These are phyloP conservation scores for Macaranga tanarius DNA, from an alignment of 441 rosid genomes.

Conservation along the genomic window DNA sequence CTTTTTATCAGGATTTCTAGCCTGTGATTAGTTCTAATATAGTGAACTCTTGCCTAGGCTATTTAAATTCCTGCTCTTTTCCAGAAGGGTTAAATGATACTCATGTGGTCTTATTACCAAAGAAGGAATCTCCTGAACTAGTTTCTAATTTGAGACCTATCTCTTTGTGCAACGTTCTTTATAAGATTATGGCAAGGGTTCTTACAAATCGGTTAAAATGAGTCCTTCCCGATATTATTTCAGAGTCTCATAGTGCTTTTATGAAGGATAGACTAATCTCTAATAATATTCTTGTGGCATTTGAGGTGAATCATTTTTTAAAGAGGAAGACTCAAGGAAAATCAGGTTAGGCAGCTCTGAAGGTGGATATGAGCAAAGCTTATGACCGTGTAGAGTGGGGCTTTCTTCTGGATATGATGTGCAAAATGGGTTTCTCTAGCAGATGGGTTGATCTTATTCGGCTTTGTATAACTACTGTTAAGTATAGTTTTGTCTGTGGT, in stretches of 20 bases:
- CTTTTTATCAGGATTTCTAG: background rate
- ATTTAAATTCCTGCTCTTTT: too few species aligned
- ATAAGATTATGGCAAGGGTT: background rate
- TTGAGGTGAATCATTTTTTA: background rate
- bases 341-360: background rate
- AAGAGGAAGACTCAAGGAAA: background rate
- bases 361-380: background rate
- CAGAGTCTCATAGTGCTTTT: background rate
- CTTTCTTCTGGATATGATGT: too few species aligned
- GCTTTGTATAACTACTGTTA: background rate
- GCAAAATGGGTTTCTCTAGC: background rate
- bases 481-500: background rate
- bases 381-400: background rate
- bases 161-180: background rate
- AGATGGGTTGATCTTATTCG: background rate
- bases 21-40: too few species aligned
- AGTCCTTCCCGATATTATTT: background rate
- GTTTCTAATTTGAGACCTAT: background rate
- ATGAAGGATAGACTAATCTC: background rate
- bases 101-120: background rate
- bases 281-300: background rate
- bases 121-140: background rate
- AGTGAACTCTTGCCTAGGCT: background rate
- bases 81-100: background rate
- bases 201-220: background rate